Base-by-base conservation (phyloP, 805 yeast genomes). In the Candida stauntonica region DNA sequence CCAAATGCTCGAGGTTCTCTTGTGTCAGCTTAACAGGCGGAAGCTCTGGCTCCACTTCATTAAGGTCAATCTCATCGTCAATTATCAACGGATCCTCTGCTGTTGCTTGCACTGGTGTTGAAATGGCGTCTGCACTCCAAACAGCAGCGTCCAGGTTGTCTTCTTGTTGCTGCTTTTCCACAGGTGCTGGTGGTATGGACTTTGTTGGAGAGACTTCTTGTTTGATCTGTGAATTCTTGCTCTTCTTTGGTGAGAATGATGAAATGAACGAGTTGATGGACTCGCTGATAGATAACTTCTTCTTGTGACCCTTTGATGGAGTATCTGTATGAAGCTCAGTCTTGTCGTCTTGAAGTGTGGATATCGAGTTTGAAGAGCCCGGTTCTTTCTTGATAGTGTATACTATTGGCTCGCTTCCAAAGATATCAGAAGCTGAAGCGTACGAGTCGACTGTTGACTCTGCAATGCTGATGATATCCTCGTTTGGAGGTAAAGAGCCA, bases 391-490 rank as follows among this genome's bases (percentile, higher is more conserved):
- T 38, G 35, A 14, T 42, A 18, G 18, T 30, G 32, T 34, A 23
- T 14, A 24, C 20, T 17, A 38, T 29, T 7, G 37, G 39, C 9
- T 45, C 42, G 26, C 42, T 44, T 17, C 48, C 52, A 17, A 42
- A 38, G 13, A 48, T 32, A 14, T 53, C 56, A 4, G 51, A 38
- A 7, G 55, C 55, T 9, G 57, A 51, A 3, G 47, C 44, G 27
- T 35, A 51, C 9, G 56, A 46, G n/a, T 50, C 56, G 3, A 29
- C 17, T 6, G 53, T 46, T 5, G 52, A 44, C 21, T 47, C 47
- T 15, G 48, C 33, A 7, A 47, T 16, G 21, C 49, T 43, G 9
- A 43, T 15, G 16, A 44, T 13, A 16, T 44, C 48, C 7, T 42
- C 49, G 20, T 36, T 45, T 12, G 41, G 38, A 3, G 36, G 33